Base-by-base conservation (phyloP, 768 basidiomycete genomes). In the Tricholoma matsutake region DNA sequence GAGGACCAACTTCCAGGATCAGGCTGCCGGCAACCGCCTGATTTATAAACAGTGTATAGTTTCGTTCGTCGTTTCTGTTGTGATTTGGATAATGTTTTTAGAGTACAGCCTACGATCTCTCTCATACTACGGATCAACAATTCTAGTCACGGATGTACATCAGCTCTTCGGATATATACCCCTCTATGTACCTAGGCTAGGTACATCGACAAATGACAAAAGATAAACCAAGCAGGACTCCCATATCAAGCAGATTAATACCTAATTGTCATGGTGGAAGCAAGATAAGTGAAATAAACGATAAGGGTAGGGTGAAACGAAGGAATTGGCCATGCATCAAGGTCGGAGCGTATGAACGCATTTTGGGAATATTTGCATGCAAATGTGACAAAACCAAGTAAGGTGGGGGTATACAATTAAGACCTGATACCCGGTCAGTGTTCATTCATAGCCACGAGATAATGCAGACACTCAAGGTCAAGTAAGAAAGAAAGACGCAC, bases 401-500 rank as follows among this genome's bases (percentile, higher is more conserved):
- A 34, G 43, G 57, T 45, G 59, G 62, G 62, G 65, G 54, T 61
- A 65, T 68, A 64, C 61, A 66, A 85, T 89, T 77, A 89, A 72
- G 87, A 88, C 88, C 88, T 89, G 85, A 83, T 82, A 81, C 79
- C 78, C 76, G 82, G 79, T 89, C 83, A 89, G 88, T 76, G 76
- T 78, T 76, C 73, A 71, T 73, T 75, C 75, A 68, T 66, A 62
- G 55, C 61, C 62, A 61, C 61, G 54, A 54, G 57, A 57, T 65
- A 59, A 55, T 58, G 53, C 63, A 59, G 25, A 55, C n/a, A n/a
- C 55, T 63, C 37, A 58, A 58, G 62, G 43, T 62, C 57, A 54
- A 11, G 35, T n/a, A 55, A 63, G 60, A 68, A 61, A 73, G 69
- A 64, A 70, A 61, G 64, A 88, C 92, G 85, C 82, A 94, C 92